Evolutionary conservation across 2,329 filamentous ascomycete species (phyloP), one percentile per base, ranked within the genome.

Genomic region (Parascedosporium putredinis): DNA sequence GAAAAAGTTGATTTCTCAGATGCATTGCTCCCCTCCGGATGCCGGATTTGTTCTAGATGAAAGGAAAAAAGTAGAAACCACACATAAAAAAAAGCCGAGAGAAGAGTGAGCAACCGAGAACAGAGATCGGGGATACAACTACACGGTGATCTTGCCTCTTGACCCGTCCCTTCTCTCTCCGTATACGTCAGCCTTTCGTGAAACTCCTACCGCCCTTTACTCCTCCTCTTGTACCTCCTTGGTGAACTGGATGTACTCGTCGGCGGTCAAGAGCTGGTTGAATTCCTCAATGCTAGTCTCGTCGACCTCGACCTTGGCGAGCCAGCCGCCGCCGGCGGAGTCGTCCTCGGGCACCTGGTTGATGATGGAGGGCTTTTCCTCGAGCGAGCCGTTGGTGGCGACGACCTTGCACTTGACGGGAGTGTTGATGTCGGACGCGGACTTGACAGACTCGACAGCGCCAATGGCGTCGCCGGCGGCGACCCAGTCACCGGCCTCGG

Each of bases 391-490:
- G 72, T 98, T 98, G 60, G 83, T 75, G 61, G 84, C 79, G 33
- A 79, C 75, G 53, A 98, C 80, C 58, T 72, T 85, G 63, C 91
- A 91, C 48, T 76, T 71, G 57, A 96, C 78, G 16, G 93, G 93
- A 12, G 88, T 83, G 71, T 95, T 85, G 74, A 98, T 95, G 66
- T 98, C 93, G 55, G 88, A 91, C n/a, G 93, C 93, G 55, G 86
- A 93, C 77, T 98, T 98, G 68, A 98, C 93, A 2, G 89, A 96
- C 74, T 98, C 93, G 59, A 98, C 91, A 53, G 91, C 89, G 57
- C 93, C 93, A 58, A 97, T 86, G 56, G 85, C 76, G 63, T 97
- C 91, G 60, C 89, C 89, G 51, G 82, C 78, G 52, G 70, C 68
- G 54, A 95, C 77, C 59, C 84, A 78, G 58, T 82, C 72, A 56